Percentiles rank a stretch among this genome's conserved stretches.
Conservation (phyloP, 768 basidiomycete species). For the Fibroporia radiculosa region DNA sequence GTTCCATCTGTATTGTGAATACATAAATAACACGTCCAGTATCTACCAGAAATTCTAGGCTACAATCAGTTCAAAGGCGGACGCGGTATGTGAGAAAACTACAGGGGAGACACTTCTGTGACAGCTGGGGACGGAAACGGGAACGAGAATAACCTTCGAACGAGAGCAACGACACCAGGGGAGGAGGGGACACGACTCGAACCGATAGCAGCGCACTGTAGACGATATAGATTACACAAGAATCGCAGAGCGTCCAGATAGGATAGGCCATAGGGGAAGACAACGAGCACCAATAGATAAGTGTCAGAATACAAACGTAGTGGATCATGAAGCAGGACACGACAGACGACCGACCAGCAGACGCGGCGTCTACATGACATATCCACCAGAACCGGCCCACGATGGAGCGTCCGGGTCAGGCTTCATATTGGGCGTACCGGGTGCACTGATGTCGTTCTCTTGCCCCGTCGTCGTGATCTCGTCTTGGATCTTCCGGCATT, state of each 20-base stretch:
- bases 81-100: background rate
- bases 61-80: constrained; percentile 8
- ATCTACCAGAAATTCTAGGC: constrained; percentile 17
- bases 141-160: background rate
- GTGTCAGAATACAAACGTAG: background rate
- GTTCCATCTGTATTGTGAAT: constrained; percentile 3
- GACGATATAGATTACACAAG: background rate
- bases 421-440: constrained; percentile 12
- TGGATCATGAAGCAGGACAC: background rate
- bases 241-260: constrained; percentile 4
- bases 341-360: background rate
- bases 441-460: constrained; percentile 8
- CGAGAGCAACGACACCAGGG: constrained; percentile 1
- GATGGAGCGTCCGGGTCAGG: constrained; percentile 20
- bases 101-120: background rate
- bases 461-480: constrained; percentile 13
- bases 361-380: constrained; percentile 12
- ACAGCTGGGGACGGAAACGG: background rate
- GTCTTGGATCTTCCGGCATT: constrained; percentile 48
- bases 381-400: constrained; percentile 11
- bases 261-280: background rate
- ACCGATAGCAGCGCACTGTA: background rate
- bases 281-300: constrained; percentile 1
- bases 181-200: constrained; percentile 1
- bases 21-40: constrained; percentile 18